Conservation (phyloP, 78 protist species). For the Dictyostelium brefeldianum region DNA sequence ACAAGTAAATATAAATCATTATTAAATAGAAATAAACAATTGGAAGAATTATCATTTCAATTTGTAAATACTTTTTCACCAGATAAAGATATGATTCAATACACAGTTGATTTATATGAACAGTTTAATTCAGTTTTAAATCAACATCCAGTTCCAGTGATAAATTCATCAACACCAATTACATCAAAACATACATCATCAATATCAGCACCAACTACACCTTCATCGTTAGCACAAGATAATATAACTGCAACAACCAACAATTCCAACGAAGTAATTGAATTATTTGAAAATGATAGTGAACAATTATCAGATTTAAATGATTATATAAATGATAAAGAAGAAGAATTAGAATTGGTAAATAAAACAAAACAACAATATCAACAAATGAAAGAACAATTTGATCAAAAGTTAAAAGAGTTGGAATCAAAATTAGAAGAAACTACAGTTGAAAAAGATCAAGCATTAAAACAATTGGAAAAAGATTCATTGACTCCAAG, state of each 20-base stretch:
- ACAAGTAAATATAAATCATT: slow-evolving; percentile 48
- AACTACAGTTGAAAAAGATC: slow-evolving; percentile 38
- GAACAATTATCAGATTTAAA: slow-evolving; percentile 56
- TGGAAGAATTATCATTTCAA: slow-evolving; percentile 50
- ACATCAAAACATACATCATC: not conserved
- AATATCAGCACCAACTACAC: not conserved
- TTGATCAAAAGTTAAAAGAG: slow-evolving; percentile 46
- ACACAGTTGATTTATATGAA: slow-evolving; percentile 12
- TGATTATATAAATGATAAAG: slow-evolving; percentile 45
- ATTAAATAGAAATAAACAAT: slow-evolving; percentile 5
- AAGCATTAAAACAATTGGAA: slow-evolving; percentile 40
- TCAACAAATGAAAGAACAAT: slow-evolving; percentile 76
- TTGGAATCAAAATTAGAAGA: slow-evolving; percentile 30
- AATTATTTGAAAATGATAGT: slow-evolving; percentile 39
- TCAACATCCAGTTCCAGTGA: not conserved
- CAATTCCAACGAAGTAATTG: not conserved
- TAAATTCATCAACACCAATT: not conserved
- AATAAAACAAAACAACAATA: slow-evolving; percentile 47
- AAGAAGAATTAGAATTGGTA: slow-evolving; percentile 64
- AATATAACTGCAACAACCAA: not conserved
- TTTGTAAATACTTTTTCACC: slow-evolving; percentile 52
- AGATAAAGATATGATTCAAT: slow-evolving; percentile 12
- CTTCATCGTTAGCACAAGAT: not conserved
- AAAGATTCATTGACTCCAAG: not conserved
- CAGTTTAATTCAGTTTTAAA: slow-evolving; percentile 8